phyloP scores from a whole-genome alignment of 306 rosid species.

The Gillenia trifoliata region DNA sequence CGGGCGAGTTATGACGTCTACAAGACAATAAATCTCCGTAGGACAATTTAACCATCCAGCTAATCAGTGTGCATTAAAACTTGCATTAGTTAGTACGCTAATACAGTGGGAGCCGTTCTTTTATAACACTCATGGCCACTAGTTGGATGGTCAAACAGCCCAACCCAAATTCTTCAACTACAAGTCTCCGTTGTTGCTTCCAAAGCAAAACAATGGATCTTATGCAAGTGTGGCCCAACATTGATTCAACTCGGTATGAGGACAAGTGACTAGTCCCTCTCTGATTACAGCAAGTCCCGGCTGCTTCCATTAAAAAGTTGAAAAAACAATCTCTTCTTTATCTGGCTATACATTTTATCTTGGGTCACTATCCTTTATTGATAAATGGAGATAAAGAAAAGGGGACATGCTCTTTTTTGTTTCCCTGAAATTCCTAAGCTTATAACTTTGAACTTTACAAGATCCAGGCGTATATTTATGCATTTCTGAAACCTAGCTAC shows the following conservation, averaged over 20 bases:
- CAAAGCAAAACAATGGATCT: background rate
- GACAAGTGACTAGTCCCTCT: background rate
- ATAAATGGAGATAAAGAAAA: background rate
- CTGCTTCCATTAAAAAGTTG: background rate
- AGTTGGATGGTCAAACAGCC: too few relatives aligned
- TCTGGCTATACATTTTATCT: background rate
- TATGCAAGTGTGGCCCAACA: background rate
- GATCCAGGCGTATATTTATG: background rate
- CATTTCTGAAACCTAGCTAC: background rate
- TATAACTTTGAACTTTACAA: background rate
- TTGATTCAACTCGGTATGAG: background rate
- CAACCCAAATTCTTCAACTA: background rate
- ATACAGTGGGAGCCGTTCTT: too few relatives aligned
- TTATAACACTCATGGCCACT: too few relatives aligned
- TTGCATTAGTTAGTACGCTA: too few relatives aligned
- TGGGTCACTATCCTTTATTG: conserved; percentile 6
- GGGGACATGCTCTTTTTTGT: background rate
- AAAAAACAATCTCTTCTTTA: background rate
- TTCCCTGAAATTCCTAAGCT: background rate
- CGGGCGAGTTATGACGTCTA: too few relatives aligned
- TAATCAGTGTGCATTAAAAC: too few relatives aligned
- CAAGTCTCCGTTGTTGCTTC: background rate
- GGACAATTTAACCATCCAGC: too few relatives aligned
- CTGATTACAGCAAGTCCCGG: background rate
- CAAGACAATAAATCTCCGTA: too few relatives aligned